These are phyloP conservation scores for Lodderomyces margitis DNA, from an alignment of 1,139 yeast genomes.

Conservation along the genomic window DNA sequence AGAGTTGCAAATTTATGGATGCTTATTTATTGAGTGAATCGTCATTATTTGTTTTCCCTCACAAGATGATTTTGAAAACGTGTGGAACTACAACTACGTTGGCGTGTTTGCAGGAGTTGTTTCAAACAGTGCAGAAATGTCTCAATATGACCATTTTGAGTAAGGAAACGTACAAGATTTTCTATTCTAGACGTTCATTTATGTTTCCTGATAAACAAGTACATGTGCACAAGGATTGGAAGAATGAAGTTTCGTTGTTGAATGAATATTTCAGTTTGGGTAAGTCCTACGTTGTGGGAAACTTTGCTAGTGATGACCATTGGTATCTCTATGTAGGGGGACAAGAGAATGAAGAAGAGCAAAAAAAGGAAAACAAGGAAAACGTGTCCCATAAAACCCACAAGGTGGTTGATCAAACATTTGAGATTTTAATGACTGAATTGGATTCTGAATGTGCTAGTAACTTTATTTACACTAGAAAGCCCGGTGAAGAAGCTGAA, in stretches of 20 bases:
- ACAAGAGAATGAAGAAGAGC: slow-evolving; percentile 13
- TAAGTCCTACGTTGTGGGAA: slow-evolving; percentile 77
- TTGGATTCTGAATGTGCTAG: slow-evolving; percentile 58
- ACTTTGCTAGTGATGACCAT: slow-evolving; percentile 69
- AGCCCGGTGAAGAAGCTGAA: slow-evolving; percentile 46
- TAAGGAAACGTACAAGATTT: slow-evolving; percentile 58
- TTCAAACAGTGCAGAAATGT: slow-evolving; percentile 42
- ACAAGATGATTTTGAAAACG: slow-evolving; percentile 83
- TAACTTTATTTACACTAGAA: slow-evolving; percentile 59
- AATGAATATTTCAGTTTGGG: slow-evolving; percentile 63
- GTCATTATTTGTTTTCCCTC: slow-evolving; percentile 83
- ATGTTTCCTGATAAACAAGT: slow-evolving; percentile 89
- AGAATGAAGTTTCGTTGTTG: slow-evolving; percentile 69
- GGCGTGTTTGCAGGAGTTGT: slow-evolving; percentile 67
- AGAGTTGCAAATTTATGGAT: slow-evolving; percentile 64
- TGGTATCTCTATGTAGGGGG: slow-evolving; percentile 87
- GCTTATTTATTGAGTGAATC: slow-evolving; percentile 89
- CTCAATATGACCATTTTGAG: slow-evolving; percentile 21
- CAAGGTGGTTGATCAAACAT: slow-evolving; percentile 61
- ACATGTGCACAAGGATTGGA: slow-evolving; percentile 84
- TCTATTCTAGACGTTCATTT: slow-evolving; percentile 87
- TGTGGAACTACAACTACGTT: slow-evolving; percentile 96
- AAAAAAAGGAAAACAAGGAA: slow-evolving; percentile 6
- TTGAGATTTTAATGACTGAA: slow-evolving; percentile 91
- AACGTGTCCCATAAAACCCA: not conserved